Conservation (phyloP, 2,329 filamentous ascomycete genomes). For the Epichloe sibirici region DNA sequence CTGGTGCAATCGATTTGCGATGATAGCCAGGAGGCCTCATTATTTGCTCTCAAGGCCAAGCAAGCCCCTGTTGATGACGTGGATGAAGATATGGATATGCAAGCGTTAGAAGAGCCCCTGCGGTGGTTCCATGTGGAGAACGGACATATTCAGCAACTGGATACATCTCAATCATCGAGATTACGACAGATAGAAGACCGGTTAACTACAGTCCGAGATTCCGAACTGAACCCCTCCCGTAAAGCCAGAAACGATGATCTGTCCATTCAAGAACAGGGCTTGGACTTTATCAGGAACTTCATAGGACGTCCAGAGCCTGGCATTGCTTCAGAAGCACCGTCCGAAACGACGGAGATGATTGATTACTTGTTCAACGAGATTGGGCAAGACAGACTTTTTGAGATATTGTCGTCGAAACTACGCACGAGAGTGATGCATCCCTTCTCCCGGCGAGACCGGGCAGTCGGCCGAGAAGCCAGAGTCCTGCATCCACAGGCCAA, state of each 20-base stretch:
- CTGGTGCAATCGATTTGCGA: slow-evolving; percentile 65
- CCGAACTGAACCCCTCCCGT: slow-evolving; percentile 54
- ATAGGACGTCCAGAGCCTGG: slow-evolving; percentile 49
- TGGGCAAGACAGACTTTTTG: slow-evolving; percentile 66
- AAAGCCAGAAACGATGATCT: slow-evolving; percentile 67
- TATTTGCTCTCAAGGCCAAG: slow-evolving; percentile 25
- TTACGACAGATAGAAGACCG: slow-evolving; percentile 38
- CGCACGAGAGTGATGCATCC: slow-evolving; percentile 45
- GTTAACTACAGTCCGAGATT: slow-evolving; percentile 43
- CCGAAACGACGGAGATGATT: slow-evolving; percentile 59
- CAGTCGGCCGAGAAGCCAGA: slow-evolving; percentile 28
- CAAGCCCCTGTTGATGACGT: slow-evolving; percentile 26
- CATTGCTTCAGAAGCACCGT: slow-evolving; percentile 35
- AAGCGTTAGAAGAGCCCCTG: slow-evolving; percentile 31
- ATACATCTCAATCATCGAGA: slow-evolving; percentile 25
- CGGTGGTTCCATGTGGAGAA: slow-evolving; percentile 23
- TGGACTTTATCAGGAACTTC: slow-evolving; percentile 83
- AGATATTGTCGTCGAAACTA: slow-evolving; percentile 69
- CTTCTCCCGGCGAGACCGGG: slow-evolving; percentile 30
- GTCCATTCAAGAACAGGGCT: slow-evolving; percentile 78
- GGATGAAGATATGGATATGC: slow-evolving; percentile 48
- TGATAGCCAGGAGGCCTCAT: slow-evolving; percentile 41
- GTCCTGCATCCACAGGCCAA: slow-evolving; percentile 49
- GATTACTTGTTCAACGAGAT: slow-evolving; percentile 69
- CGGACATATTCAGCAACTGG: slow-evolving; percentile 20